Conservation (phyloP, 345 rosid genomes). For the Arabidopsis suecica region DNA sequence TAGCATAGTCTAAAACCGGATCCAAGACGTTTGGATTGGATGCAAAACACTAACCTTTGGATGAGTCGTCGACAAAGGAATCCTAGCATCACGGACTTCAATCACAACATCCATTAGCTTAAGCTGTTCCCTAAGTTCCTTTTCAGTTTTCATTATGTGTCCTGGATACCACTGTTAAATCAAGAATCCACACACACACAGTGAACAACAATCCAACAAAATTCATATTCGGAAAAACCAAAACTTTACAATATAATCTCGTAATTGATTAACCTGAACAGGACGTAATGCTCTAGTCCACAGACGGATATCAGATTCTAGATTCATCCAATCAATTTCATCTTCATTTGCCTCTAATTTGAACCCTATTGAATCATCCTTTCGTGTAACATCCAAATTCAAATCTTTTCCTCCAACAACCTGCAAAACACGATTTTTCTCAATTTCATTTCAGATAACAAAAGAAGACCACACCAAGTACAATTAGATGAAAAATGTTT, state of each 20-base stretch:
- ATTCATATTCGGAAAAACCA: not conserved
- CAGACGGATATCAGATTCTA: constrained; percentile 74
- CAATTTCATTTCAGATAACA: not conserved
- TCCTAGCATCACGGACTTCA: constrained; percentile 92
- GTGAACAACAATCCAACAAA: constrained; percentile 15
- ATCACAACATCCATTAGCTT: constrained; percentile 96
- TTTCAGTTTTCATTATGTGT: constrained; percentile 93
- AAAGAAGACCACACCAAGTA: not conserved
- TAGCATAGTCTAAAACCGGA: constrained; percentile 13
- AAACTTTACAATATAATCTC: not conserved
- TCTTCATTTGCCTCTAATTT: constrained; percentile 40
- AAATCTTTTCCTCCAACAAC: constrained; percentile 65
- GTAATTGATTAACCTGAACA: constrained; percentile 60
- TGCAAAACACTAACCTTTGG: constrained; percentile 61
- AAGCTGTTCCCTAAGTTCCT: constrained; percentile 88
- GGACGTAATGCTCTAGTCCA: constrained; percentile 83
- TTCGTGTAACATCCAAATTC: constrained; percentile 49
- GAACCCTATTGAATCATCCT: constrained; percentile 33
- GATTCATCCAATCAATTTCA: constrained; percentile 70
- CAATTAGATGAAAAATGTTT: constrained; percentile 28
- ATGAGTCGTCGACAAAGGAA: constrained; percentile 86
- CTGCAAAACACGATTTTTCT: constrained; percentile 46
- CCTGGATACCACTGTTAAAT: constrained; percentile 92
- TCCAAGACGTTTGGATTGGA: not conserved
- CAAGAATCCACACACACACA: not conserved